Evolutionary conservation across 1,284 basidiomycete species (phyloP), one percentile per base, ranked within the genome.

Genomic region (Sporisorium exsertum): DNA sequence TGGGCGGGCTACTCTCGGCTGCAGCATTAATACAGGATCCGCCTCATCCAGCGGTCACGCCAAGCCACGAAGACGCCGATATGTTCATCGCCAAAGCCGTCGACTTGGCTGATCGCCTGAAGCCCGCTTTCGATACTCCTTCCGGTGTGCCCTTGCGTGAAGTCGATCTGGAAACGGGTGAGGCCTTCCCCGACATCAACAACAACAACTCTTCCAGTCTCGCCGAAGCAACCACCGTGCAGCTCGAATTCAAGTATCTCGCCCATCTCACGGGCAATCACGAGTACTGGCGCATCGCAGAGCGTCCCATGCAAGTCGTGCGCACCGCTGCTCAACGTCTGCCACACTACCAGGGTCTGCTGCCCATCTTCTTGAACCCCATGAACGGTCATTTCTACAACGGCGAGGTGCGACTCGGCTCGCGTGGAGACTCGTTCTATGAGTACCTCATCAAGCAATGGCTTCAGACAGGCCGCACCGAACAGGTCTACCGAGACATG

Each of bases 391-490:
- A 88, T 47, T 96, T 93, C 79, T 88, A 91, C 35, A 65, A 90
- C 12, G 91, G 92, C 22, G 90, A 92, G 42, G 93, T 98, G 69
- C 91, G 95, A 10, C 89, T 97, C 16, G 95, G 95, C 10, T 95
- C 94, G 18, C 89, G 95, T 32, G 95, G 93, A 24, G 95, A 98
- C 86, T 95, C 94, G 5, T 97, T 92, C 87, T 98, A 97, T 85
- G 95, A 97, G 86, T 96, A 96, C 82, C 88, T 97, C 55, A 80
- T 86, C 63, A 88, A 87, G 80, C 88, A 88, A 79, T 89, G 86
- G 78, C 80, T 89, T 0, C 88, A 88, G 78, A 89, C 88, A 2
- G 79, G 78, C 83, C 88, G 89, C 50, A 90, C 91, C 26, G 95
- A 98, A 86, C 81, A 85, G 0, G 90, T 94, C 2, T 98, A 97